A percentile compares a stretch with the other conserved stretches of the same genome.
Conservation (phyloP, 2,329 filamentous ascomycete species). For the Fusarium metavorans region DNA sequence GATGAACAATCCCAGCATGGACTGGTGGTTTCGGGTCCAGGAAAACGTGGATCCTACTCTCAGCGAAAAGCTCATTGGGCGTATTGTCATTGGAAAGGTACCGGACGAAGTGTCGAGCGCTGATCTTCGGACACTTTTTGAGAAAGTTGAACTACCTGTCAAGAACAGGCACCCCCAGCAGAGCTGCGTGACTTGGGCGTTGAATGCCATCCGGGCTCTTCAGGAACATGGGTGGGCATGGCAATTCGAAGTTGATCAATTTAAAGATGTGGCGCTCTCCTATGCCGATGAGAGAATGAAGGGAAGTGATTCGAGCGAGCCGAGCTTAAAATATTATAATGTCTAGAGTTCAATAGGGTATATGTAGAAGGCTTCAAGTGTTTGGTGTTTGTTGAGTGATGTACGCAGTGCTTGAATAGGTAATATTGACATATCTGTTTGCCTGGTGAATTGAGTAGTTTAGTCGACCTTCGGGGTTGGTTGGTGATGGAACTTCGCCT, state of each 20-base stretch:
- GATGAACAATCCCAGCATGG: slow-evolving; percentile 49
- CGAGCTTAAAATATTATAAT: slow-evolving; percentile 11
- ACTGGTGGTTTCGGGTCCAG: slow-evolving; percentile 46
- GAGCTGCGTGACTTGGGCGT: slow-evolving; percentile 51
- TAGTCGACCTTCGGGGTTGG: neutral
- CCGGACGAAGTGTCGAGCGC: slow-evolving; percentile 25
- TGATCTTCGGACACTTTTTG: slow-evolving; percentile 41
- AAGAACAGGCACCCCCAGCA: slow-evolving; percentile 50
- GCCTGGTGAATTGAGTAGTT: neutral
- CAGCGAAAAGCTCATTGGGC: slow-evolving; percentile 44
- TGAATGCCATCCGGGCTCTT: slow-evolving; percentile 41
- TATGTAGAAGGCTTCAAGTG: neutral
- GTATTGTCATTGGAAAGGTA: slow-evolving; percentile 44
- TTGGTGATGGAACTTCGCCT: neutral
- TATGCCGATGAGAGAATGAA: slow-evolving; percentile 48
- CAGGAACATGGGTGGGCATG: slow-evolving; percentile 43
- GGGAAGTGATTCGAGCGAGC: slow-evolving; percentile 20
- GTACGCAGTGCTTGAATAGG: neutral
- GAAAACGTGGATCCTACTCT: slow-evolving; percentile 28
- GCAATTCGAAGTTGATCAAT: slow-evolving; percentile 41
- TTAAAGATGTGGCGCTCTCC: slow-evolving; percentile 44
- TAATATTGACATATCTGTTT: neutral
- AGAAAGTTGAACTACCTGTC: slow-evolving; percentile 40
- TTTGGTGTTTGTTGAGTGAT: neutral
- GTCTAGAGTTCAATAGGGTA: too few relatives aligned